These are phyloP conservation scores for Solanum pinnatisectum DNA, from an alignment of 257 asterid species.

Conservation along the genomic window DNA sequence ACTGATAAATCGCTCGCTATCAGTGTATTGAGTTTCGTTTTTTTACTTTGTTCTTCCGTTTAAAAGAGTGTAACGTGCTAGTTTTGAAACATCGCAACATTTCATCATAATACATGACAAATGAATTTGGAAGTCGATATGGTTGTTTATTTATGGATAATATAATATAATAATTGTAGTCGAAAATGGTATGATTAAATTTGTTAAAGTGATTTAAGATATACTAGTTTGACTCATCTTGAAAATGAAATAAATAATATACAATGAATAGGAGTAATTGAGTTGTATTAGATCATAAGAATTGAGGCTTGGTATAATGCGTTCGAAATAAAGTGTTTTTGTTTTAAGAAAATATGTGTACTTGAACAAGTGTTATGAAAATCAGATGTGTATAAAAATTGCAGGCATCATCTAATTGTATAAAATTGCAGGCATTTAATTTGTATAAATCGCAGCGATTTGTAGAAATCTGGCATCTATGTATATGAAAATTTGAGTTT, in stretches of 20 bases:
- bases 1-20: neutral
- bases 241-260: no score
- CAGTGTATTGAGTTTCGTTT: neutral
- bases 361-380: neutral
- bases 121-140: neutral
- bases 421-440: no score
- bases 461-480: fast-evolving
- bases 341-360: no score
- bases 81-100: neutral
- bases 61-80: neutral
- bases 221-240: no score
- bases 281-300: no score
- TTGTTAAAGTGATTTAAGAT: neutral
- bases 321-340: neutral
- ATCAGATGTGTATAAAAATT: no score
- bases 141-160: no score
- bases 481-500: no score
- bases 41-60: neutral
- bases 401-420: no score
- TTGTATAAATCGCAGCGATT: no score
- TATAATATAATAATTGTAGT: no score
- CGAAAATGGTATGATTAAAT: no score
- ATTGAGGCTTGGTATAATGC: neutral
- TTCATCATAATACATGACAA: neutral
- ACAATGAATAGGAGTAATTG: neutral